Conservation (phyloP, 164 flowering plant species). For the Cinnamomum chago region DNA sequence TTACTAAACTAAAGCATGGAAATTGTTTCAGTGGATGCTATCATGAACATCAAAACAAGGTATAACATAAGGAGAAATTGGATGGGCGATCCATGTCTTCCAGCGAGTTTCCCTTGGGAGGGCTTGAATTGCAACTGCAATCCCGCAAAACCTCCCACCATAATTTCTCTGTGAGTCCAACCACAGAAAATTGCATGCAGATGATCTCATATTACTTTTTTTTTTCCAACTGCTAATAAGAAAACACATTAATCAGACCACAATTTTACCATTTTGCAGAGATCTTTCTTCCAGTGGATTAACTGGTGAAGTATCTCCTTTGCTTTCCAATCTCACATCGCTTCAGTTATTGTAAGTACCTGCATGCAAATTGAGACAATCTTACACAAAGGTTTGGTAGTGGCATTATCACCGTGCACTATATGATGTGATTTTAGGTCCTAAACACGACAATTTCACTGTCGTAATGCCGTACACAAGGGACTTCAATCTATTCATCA, state of each 20-base stretch:
- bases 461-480: too few relatives aligned
- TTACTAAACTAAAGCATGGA: not conserved
- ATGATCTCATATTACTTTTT: not conserved
- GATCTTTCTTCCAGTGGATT: slow-evolving; percentile 38
- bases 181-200: too few relatives aligned
- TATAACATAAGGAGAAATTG: slow-evolving; percentile 34
- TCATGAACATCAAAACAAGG: slow-evolving; percentile 26
- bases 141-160: slow-evolving; percentile 17
- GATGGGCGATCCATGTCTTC: slow-evolving; percentile 59
- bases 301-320: slow-evolving; percentile 29
- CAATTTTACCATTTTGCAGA: slow-evolving; percentile 17
- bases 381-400: not conserved
- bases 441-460: too few relatives aligned
- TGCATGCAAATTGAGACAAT: not conserved
- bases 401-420: too few relatives aligned
- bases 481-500: too few relatives aligned
- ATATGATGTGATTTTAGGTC: too few relatives aligned
- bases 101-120: slow-evolving; percentile 32
- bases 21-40: slow-evolving; percentile 27
- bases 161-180: slow-evolving; percentile 37
- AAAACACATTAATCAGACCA: not conserved
- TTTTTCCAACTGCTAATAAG: not conserved
- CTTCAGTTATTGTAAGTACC: slow-evolving; percentile 34
- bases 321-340: slow-evolving; percentile 24
- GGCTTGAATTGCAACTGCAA: slow-evolving; percentile 36